phyloP scores from a whole-genome alignment of 139 green algal species.

The Astrephomene gubernaculifera region DNA sequence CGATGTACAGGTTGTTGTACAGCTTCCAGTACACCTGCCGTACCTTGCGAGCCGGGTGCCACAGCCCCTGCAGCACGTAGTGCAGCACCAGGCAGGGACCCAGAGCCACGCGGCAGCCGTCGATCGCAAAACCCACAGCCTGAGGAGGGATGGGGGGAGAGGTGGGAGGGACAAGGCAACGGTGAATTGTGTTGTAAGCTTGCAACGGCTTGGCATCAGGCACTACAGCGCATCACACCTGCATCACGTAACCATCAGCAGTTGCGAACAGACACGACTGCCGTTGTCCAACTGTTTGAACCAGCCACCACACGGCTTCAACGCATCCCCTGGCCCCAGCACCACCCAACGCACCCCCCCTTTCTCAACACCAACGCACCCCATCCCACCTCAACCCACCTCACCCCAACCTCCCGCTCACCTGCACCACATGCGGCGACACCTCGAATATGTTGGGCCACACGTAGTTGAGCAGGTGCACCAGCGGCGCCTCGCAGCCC shows the following conservation, averaged over 20 bases:
- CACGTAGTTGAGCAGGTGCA: slow-evolving; percentile 97
- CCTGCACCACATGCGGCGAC: slow-evolving; percentile 90
- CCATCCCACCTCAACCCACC: neutral
- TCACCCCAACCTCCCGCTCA: neutral
- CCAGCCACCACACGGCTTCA: too few species aligned
- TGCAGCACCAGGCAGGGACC: slow-evolving; percentile 89
- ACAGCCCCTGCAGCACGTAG: slow-evolving; percentile 95
- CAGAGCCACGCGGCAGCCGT: slow-evolving; percentile 90
- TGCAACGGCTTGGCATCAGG: too few species aligned
- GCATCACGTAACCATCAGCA: too few species aligned
- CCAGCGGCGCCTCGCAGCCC: slow-evolving; percentile 96
- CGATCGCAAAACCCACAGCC: slow-evolving; percentile 91
- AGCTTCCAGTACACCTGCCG: slow-evolving; percentile 97
- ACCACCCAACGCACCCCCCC: too few species aligned
- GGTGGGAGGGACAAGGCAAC: neutral
- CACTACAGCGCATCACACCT: too few species aligned
- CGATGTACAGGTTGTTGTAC: slow-evolving; percentile 99
- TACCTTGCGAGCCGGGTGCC: slow-evolving; percentile 95
- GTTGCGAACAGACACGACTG: too few species aligned
- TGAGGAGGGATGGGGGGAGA: slow-evolving; percentile 53
- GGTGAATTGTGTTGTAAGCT: too few species aligned
- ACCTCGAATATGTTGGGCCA: slow-evolving; percentile 99
- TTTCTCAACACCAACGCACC: too few species aligned
- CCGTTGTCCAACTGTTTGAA: too few species aligned
- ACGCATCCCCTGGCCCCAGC: too few species aligned